phyloP scores from a whole-genome alignment of 116 monocot genomes.

The Dioscorea cayenensis region DNA sequence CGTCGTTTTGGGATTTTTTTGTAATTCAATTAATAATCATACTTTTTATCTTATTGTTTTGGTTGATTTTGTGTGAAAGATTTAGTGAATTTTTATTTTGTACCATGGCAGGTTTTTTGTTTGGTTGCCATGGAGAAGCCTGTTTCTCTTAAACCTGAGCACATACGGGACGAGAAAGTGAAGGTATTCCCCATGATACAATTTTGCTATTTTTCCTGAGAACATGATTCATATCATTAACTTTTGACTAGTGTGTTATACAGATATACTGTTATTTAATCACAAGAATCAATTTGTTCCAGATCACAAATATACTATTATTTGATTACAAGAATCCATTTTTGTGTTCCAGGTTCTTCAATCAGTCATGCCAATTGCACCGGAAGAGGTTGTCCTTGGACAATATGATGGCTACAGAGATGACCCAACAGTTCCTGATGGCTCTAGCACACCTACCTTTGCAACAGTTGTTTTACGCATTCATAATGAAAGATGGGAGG shows the following conservation, averaged over 20 bases:
- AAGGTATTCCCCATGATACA: constrained; percentile 39
- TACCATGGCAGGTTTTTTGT: constrained; percentile 71
- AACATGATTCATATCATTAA: too few relatives aligned
- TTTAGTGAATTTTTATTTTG: background rate
- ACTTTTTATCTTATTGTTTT: background rate
- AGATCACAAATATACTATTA: background rate
- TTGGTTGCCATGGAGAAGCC: constrained; percentile 99
- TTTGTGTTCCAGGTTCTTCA: constrained; percentile 73
- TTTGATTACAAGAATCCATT: background rate
- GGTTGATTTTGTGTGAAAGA: background rate
- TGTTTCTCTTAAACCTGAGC: constrained; percentile 92
- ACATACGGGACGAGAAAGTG: constrained; percentile 98
- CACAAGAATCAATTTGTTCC: too few relatives aligned
- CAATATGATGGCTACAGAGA: constrained; percentile 93
- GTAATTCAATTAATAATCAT: background rate
- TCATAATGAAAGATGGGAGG: constrained; percentile 99
- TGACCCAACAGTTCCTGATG: constrained; percentile 80
- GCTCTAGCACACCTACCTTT: constrained; percentile 94
- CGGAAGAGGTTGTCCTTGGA: constrained; percentile 88
- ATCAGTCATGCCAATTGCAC: constrained; percentile 73
- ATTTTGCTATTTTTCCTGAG: too few relatives aligned
- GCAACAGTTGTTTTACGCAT: constrained; percentile 72
- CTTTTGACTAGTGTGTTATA: too few relatives aligned
- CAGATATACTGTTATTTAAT: too few relatives aligned
- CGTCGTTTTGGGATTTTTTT: background rate